Evolutionary conservation across 2,329 filamentous ascomycete genomes (phyloP).

Genomic region (Hypoxylon rubiginosum): DNA sequence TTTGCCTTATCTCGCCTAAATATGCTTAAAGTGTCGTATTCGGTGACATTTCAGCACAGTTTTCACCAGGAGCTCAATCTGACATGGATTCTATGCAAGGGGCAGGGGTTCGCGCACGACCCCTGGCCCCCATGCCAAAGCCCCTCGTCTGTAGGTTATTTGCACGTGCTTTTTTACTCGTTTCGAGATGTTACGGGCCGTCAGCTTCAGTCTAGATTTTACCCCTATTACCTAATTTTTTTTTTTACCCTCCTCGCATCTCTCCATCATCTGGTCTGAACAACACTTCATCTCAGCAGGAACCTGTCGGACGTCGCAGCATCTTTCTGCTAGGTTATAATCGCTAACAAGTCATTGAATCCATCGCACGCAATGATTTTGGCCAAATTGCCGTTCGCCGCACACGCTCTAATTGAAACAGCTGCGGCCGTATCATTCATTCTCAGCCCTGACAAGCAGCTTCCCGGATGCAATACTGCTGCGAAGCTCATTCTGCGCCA

Average conservation of each 20-base stretch:
- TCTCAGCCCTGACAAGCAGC: conserved; percentile 57
- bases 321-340: not conserved
- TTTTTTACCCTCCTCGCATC: not conserved
- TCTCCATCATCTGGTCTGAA: not conserved
- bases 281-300: not conserved
- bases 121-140: not conserved
- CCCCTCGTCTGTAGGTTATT: conserved; percentile 13
- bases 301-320: no score
- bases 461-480: conserved; percentile 57
- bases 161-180: conserved; percentile 25
- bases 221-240: not conserved
- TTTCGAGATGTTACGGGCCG: conserved; percentile 15
- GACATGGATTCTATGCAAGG: conserved; percentile 23
- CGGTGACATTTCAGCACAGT: not conserved
- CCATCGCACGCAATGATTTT: conserved; percentile 35
- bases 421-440: conserved; percentile 63
- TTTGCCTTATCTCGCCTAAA: no score
- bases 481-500: conserved; percentile 61
- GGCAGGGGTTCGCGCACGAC: not conserved
- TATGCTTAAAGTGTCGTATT: not conserved
- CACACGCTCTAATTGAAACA: conserved; percentile 57
- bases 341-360: not conserved
- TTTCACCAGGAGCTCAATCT: not conserved
- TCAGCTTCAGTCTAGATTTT: conserved; percentile 2
- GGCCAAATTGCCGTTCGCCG: conserved; percentile 53